phyloP scores from a whole-genome alignment of 108 stramenopile genomes.

The Hondaea fermentalgiana region DNA sequence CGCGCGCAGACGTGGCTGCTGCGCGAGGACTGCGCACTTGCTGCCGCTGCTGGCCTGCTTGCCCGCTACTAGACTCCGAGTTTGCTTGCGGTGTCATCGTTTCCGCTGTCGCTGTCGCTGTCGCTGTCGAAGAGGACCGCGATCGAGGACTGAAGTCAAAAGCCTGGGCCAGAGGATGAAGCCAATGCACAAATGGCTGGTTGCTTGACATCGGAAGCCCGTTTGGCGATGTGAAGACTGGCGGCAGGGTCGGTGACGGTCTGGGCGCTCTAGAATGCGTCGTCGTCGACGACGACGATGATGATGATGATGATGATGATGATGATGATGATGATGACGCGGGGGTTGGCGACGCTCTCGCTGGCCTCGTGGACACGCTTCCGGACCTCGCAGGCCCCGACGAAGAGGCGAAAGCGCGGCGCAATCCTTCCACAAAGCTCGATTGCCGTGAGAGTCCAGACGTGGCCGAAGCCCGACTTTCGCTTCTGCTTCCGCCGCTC shows the following conservation, averaged over 20 bases:
- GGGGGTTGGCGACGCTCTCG: not conserved
- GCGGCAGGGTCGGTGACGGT: not conserved
- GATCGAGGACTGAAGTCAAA: not conserved
- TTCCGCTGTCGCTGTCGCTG: not conserved
- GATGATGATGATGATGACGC: no score
- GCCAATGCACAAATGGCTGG: not conserved
- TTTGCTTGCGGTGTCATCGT: not conserved
- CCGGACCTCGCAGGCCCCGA: not conserved
- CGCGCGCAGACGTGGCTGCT: not conserved
- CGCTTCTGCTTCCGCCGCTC: not conserved
- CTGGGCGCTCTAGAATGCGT: not conserved
- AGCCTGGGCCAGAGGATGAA: not conserved
- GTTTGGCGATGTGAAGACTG: not conserved
- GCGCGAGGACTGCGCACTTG: no score
- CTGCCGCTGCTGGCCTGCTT: no score
- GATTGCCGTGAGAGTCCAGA: not conserved
- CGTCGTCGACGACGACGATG: no score
- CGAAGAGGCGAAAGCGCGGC: not conserved
- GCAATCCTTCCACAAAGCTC: not conserved
- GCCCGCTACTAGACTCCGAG: not conserved
- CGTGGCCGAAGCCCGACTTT: not conserved
- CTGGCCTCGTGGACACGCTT: not conserved
- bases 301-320: no score
- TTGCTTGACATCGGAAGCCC: no score
- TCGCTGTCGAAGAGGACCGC: not conserved